These are phyloP conservation scores for Chlamydomonas schloesseri DNA, from an alignment of 139 green algal genomes.

Conservation along the genomic window DNA sequence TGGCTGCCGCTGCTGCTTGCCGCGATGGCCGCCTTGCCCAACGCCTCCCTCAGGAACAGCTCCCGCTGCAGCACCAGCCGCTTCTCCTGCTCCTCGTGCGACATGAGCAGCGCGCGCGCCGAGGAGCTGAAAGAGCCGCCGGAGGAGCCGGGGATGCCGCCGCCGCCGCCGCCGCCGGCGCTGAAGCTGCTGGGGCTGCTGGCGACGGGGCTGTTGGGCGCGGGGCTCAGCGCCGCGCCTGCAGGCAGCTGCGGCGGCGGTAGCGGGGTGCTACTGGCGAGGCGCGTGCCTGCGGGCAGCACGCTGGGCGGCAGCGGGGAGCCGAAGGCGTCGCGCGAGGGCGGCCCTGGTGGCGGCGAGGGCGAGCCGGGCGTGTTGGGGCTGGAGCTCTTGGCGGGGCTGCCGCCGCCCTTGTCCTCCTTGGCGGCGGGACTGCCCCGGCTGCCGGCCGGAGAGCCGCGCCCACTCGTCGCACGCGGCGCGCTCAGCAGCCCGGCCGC, in stretches of 20 bases:
- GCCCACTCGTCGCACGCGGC: too few species aligned
- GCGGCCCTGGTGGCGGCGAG: not conserved
- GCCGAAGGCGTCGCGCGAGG: not conserved
- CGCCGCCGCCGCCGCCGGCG: too few species aligned
- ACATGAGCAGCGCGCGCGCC: not conserved
- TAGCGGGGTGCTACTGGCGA: not conserved
- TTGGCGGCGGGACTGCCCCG: too few species aligned
- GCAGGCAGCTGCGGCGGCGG: not conserved
- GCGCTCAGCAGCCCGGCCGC: too few species aligned
- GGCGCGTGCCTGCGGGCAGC: too few species aligned
- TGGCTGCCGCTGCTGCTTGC: not conserved
- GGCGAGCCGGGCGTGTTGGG: too few species aligned
- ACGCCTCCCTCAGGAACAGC: not conserved
- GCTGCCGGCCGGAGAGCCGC: too few species aligned
- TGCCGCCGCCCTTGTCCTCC: too few species aligned
- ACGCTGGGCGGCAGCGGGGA: conserved; percentile 1
- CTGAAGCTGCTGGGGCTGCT: not conserved
- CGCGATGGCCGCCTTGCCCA: too few species aligned
- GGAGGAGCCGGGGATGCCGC: too few species aligned
- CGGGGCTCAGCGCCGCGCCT: not conserved
- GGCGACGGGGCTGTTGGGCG: not conserved
- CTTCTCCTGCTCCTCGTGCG: conserved; percentile 12
- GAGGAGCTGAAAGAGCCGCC: not conserved
- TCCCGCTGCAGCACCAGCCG: not conserved
- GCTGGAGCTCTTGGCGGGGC: too few species aligned